A percentile compares a stretch with the other conserved stretches of the same genome.
Conservation (phyloP, 257 asterid genomes). For the Solanum pimpinellifolium region DNA sequence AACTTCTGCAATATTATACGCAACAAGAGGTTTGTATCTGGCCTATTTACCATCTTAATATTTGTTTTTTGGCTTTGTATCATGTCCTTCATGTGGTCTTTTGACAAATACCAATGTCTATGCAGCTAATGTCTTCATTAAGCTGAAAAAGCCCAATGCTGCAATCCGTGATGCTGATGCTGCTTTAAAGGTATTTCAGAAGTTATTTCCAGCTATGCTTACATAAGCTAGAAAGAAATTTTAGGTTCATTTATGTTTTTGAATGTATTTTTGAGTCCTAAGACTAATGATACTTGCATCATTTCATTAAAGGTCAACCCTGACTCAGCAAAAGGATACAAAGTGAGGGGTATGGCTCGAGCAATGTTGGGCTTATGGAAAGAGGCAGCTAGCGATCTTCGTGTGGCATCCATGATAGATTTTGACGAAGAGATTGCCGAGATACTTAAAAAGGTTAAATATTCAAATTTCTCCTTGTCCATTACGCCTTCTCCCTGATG, state of each 20-base stretch:
- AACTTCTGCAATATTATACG: conserved; percentile 48
- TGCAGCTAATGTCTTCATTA: conserved; percentile 46
- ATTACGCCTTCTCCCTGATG: neutral
- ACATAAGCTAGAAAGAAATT: neutral
- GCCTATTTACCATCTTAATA: neutral
- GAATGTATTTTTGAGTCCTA: neutral
- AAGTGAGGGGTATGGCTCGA: conserved; percentile 72
- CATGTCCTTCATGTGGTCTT: neutral
- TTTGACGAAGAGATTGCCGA: conserved; percentile 56
- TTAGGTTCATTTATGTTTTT: neutral
- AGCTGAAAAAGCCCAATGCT: conserved; percentile 71
- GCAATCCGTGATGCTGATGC: conserved; percentile 78
- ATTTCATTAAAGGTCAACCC: conserved; percentile 46
- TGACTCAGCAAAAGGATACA: conserved; percentile 78
- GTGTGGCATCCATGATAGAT: conserved; percentile 56
- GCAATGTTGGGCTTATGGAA: conserved; percentile 81
- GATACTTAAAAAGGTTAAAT: conserved; percentile 47
- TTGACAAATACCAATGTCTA: neutral
- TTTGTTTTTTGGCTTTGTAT: neutral
- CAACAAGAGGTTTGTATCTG: conserved; percentile 41
- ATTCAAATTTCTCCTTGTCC: neutral
- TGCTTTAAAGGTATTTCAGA: conserved; percentile 43
- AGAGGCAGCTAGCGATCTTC: conserved; percentile 74
- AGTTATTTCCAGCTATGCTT: neutral
- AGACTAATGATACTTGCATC: neutral